Percentiles rank a stretch among this genome's conserved stretches.
Conservation (phyloP, 768 basidiomycete species). For the Udeniomyces megalosporus region DNA sequence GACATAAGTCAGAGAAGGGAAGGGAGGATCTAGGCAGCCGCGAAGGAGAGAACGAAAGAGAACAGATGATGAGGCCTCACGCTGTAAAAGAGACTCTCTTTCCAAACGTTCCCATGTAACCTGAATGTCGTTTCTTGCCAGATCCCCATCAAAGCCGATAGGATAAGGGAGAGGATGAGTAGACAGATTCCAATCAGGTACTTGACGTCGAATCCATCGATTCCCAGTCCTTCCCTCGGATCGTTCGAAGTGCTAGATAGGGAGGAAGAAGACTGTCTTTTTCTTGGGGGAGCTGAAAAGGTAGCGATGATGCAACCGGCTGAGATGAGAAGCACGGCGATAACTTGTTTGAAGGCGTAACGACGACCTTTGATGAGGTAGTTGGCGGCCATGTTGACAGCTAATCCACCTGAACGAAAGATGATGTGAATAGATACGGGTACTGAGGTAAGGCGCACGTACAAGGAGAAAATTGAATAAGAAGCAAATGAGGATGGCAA, state of each 20-base stretch:
- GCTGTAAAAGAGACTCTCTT: constrained; percentile 69
- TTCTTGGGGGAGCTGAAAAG: constrained; percentile 36
- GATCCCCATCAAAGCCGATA: constrained; percentile 52
- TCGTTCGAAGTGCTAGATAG: neutral
- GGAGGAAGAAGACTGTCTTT: constrained; percentile 6
- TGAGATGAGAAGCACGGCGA: constrained; percentile 51
- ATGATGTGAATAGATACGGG: constrained; percentile 67
- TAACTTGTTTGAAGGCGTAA: constrained; percentile 45
- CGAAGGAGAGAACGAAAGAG: neutral
- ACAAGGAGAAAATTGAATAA: neutral
- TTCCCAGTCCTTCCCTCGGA: no score
- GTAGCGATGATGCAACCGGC: constrained; percentile 57
- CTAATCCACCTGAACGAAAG: constrained; percentile 65
- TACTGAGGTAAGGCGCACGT: constrained; percentile 27
- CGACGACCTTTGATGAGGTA: constrained; percentile 34
- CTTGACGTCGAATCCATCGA: constrained; percentile 17
- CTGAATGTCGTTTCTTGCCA: constrained; percentile 62
- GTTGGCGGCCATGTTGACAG: constrained; percentile 61
- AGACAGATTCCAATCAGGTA: constrained; percentile 55
- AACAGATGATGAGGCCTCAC: constrained; percentile 31
- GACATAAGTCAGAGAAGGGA: neutral
- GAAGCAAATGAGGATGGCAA: constrained; percentile 31
- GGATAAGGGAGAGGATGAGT: constrained; percentile 48
- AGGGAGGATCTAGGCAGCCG: neutral
- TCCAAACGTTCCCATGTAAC: constrained; percentile 56